phyloP scores from a whole-genome alignment of 148 eudicot genomes.

The Nepenthes gracilis region DNA sequence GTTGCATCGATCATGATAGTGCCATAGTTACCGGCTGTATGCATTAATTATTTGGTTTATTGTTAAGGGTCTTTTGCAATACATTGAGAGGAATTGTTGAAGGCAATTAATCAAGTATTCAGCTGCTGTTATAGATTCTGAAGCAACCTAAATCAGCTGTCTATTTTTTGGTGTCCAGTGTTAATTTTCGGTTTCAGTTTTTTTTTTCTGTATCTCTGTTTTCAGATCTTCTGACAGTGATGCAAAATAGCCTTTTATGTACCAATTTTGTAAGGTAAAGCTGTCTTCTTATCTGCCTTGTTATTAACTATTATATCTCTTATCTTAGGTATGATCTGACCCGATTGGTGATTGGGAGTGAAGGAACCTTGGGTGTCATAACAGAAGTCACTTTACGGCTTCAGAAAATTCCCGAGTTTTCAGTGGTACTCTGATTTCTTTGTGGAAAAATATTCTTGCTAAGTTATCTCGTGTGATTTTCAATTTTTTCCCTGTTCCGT shows the following conservation, averaged over 20 bases:
- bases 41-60: too few species aligned
- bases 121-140: neutral
- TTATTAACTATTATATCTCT: constrained; percentile 2
- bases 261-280: neutral
- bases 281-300: neutral
- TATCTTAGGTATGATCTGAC: constrained; percentile 76
- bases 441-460: constrained; percentile 1
- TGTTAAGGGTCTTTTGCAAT: too few species aligned
- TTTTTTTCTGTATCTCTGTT: too few species aligned
- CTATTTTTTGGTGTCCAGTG: neutral
- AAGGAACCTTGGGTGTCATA: constrained; percentile 95
- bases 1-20: too few species aligned
- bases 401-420: constrained; percentile 76
- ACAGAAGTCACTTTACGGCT: constrained; percentile 95
- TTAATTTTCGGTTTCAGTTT: neutral
- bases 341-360: constrained; percentile 92
- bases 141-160: neutral
- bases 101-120: neutral
- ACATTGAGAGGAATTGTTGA: too few species aligned
- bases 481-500: too few species aligned
- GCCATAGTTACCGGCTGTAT: too few species aligned
- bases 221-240: too few species aligned
- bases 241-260: neutral
- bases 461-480: neutral
- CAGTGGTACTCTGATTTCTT: constrained; percentile 46